Base-by-base conservation (phyloP, 345 rosid species). In the Diplotaxis tenuifolia region DNA sequence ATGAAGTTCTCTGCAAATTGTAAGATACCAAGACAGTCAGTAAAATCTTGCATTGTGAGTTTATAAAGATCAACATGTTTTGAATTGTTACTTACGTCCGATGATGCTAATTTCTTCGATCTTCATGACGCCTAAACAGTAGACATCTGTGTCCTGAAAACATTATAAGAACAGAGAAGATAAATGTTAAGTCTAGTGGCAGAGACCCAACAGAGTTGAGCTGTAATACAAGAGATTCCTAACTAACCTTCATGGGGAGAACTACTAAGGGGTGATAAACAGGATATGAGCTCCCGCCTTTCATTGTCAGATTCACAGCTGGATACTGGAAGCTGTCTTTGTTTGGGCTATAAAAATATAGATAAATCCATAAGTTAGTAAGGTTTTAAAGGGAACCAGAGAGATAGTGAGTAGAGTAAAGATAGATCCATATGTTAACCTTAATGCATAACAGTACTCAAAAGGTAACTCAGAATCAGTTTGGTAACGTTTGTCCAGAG, bases 51-150 rank as follows among this genome's bases (percentile, higher is more conserved):
- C 61, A 40, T 22, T 1, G 7, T 54, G 3, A 62, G 75, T 70
- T 63, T 16, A 47, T 42, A 9, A 16, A 29, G 60, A 69, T 34
- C 15, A 57, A 57, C 68, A 45, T 20, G 31, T 25, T n/a, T 38
- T 6, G 62, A 56, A 21, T 7, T 23, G 31, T 67, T 78, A 86
- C 98, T 92, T 76, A 92, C 97, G 97, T 80, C 97, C 98, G 6
- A 94, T 89, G 75, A 94, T 87, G 74, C 93, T 88, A 57, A 89
- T 74, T 42, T 81, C 71, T 57, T 82, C 85, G 53, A 90, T 89
- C 75, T 81, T 91, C 70, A 94, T 82, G 22, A 94, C 64, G 52
- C 70, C 97, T 61, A 95, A 84, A 76, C 96, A 95, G 54, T 90
- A 94, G 9, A 86, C 18, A 29, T 15, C 19, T 22, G 52, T 40